A percentile compares a stretch with the other conserved stretches of the same genome.
Conservation (phyloP, 1,284 basidiomycete species). For the Phenoliferia sp. region DNA sequence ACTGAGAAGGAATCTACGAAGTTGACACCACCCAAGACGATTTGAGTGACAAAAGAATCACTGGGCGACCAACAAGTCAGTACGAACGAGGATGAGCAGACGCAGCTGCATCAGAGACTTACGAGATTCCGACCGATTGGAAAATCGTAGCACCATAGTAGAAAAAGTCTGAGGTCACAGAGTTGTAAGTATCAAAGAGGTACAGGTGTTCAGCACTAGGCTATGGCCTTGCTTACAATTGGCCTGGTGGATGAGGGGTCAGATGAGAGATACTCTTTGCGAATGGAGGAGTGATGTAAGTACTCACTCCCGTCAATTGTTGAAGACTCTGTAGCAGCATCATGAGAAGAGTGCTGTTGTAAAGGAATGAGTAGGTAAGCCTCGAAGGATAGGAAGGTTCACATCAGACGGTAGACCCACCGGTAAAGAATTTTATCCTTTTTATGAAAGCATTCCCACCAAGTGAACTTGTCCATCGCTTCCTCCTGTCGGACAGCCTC, state of each 20-base stretch:
- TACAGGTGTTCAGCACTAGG: background rate
- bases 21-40: background rate
- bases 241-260: background rate
- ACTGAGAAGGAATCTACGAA: background rate
- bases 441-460: background rate
- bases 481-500: background rate
- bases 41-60: background rate
- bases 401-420: background rate
- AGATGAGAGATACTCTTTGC: background rate
- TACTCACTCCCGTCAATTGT: constrained; percentile 20
- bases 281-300: background rate
- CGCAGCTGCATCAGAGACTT: too few relatives aligned
- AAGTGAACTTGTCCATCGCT: too few relatives aligned
- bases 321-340: constrained; percentile 20
- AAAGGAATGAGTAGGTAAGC: background rate
- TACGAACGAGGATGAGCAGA: too few relatives aligned
- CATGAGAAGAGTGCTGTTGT: background rate
- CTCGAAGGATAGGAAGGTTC: background rate
- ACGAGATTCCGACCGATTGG: background rate
- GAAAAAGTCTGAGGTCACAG: background rate
- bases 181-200: background rate
- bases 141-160: background rate
- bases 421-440: background rate
- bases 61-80: too few relatives aligned
- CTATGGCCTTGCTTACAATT: too few relatives aligned